These are phyloP conservation scores for Trichoderma endophyticum DNA, from an alignment of 2,329 filamentous ascomycete species.

Conservation along the genomic window DNA sequence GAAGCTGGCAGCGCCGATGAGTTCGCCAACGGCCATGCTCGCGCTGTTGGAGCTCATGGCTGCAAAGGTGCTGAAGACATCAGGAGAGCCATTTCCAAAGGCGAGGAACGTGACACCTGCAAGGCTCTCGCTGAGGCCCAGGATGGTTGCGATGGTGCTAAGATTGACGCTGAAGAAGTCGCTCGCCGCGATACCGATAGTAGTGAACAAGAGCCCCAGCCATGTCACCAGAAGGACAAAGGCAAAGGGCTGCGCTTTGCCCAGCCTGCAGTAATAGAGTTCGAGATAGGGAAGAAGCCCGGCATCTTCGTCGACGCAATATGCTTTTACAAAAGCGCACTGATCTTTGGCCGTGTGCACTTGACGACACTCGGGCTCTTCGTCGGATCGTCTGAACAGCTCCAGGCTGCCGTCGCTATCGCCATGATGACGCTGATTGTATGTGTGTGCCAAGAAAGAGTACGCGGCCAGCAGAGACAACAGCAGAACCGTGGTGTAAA, in stretches of 20 bases:
- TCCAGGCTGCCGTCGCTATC: slow-evolving; percentile 12
- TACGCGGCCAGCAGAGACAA: slow-evolving; percentile 46
- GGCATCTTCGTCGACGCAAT: slow-evolving; percentile 86
- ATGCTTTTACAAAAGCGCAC: slow-evolving; percentile 77
- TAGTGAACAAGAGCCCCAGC: slow-evolving; percentile 88
- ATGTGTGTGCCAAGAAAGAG: slow-evolving; percentile 35
- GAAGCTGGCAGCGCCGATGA: slow-evolving; percentile 92
- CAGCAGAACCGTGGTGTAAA: slow-evolving; percentile 47
- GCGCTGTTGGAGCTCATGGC: slow-evolving; percentile 96
- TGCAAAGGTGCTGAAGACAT: slow-evolving; percentile 97
- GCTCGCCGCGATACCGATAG: slow-evolving; percentile 94
- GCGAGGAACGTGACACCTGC: slow-evolving; percentile 95
- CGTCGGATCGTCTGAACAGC: slow-evolving; percentile 28
- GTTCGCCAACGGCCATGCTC: slow-evolving; percentile 91
- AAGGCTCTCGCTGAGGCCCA: slow-evolving; percentile 93
- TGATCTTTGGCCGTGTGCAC: slow-evolving; percentile 77
- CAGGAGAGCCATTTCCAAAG: slow-evolving; percentile 95
- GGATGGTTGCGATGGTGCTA: slow-evolving; percentile 81
- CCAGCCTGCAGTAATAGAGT: slow-evolving; percentile 83
- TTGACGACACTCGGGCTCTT: slow-evolving; percentile 62
- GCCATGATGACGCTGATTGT: slow-evolving; percentile 11
- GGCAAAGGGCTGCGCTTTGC: slow-evolving; percentile 67
- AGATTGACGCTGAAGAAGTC: slow-evolving; percentile 98
- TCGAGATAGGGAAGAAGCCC: slow-evolving; percentile 85
- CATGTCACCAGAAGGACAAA: slow-evolving; percentile 76